Base-by-base conservation (phyloP, 2,329 filamentous ascomycete species). In the Lachnellula cervina region DNA sequence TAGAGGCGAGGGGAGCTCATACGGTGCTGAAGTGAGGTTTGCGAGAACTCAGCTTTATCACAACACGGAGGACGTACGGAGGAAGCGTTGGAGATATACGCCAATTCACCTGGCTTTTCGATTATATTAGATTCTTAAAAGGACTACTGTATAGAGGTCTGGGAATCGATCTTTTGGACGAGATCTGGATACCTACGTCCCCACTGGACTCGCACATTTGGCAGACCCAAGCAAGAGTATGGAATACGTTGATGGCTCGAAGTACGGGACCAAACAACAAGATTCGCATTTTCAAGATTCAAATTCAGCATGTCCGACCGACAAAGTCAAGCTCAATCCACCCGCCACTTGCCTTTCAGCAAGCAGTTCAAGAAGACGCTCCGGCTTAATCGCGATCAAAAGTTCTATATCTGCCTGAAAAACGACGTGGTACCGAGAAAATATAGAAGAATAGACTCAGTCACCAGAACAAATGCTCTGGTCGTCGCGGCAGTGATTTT, bases 331-430 rank as follows among this genome's bases (percentile, higher is more conserved):
- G 83, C 90, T 78, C 81, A 86, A 83, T 87, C 90, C 88, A 96
- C 84, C 86, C 89, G 88, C 84, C 84, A 78, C 75, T 72, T 72
- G 78, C 83, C 88, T 95, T 76, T 96, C 89, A 77, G 82, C 75
- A 76, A 77, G 78, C 80, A 84, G 81, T 84, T 86, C 89, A 86
- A 92, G 84, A 86, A 87, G 86, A 83, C 83, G 89, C 91, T 96
- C 92, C 92, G 91, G 92, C 92, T 97, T 96, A 96, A 94, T 96
- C 87, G 90, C 87, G 89, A 90, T 90, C 88, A 69, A 51, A 52
- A 48, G 58, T 44, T 54, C 82, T 72, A 73, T 96, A 82, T 96
- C 79, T 87, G 91, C 90, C 89, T 49, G 49, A 51, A 73, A 72
- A 73, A 75, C 80, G 83, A 88, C 85, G 80, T 80, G 80, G 79